phyloP scores from a whole-genome alignment of 225 moss, liverwort and hornwort genomes.

The Pleurozium schreberi region DNA sequence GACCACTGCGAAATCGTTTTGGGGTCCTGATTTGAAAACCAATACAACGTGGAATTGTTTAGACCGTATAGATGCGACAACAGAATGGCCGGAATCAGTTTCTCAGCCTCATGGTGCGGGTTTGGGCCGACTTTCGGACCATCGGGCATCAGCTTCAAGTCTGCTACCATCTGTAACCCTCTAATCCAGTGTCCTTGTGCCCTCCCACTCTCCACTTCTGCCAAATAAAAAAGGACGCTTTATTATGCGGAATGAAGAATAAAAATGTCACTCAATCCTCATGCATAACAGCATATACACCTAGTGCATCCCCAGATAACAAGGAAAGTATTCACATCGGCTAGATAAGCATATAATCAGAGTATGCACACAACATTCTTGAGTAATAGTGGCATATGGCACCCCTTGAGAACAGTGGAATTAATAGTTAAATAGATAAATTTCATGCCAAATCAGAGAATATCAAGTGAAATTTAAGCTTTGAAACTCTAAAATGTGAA shows the following conservation, averaged over 20 bases:
- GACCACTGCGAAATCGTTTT: slow-evolving; percentile 71
- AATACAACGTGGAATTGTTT: slow-evolving; percentile 59
- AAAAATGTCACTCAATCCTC: not conserved
- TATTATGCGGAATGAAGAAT: not conserved
- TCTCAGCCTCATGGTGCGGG: slow-evolving; percentile 97
- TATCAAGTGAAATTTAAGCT: not conserved
- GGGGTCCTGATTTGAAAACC: slow-evolving; percentile 66
- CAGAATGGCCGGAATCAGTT: slow-evolving; percentile 81
- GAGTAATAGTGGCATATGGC: not conserved
- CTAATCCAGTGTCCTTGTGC: slow-evolving; percentile 48
- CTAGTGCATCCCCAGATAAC: not conserved
- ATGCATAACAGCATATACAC: not conserved
- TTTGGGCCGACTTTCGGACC: slow-evolving; percentile 77
- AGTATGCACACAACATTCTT: not conserved
- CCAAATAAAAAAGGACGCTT: not conserved
- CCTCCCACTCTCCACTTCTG: slow-evolving; percentile 13
- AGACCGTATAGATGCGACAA: slow-evolving; percentile 77
- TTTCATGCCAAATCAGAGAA: not conserved
- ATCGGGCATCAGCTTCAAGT: slow-evolving; percentile 91
- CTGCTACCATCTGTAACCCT: slow-evolving; percentile 90
- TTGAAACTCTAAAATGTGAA: not conserved
- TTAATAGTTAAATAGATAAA: not conserved
- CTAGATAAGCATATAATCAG: not conserved
- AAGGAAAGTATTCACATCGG: not conserved
- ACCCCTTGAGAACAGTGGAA: not conserved